These are phyloP conservation scores for Glonium stellatum DNA, from an alignment of 495 filamentous ascomycete species.

Conservation along the genomic window DNA sequence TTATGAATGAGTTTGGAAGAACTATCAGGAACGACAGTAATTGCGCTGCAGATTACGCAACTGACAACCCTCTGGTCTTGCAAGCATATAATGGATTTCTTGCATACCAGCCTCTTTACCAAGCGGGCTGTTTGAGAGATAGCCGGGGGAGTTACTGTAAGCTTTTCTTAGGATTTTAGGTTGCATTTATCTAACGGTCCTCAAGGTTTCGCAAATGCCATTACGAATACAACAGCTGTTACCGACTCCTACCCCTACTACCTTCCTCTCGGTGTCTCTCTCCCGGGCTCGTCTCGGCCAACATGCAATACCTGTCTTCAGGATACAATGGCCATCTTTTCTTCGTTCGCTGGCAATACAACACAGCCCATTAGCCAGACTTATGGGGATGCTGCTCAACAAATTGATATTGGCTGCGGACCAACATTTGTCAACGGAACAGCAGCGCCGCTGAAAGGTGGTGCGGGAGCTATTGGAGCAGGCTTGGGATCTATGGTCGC, in stretches of 20 bases:
- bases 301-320: conserved; percentile 41
- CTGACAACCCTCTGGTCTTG: conserved; percentile 60
- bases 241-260: conserved; percentile 74
- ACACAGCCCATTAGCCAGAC: conserved; percentile 34
- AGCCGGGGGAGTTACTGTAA: conserved; percentile 52
- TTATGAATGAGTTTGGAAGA: conserved; percentile 53
- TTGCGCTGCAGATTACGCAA: conserved; percentile 64
- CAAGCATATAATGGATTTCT: conserved; percentile 66
- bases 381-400: conserved; percentile 33
- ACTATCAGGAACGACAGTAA: conserved; percentile 50
- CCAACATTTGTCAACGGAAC: conserved; percentile 33
- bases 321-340: conserved; percentile 35
- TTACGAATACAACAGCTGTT: conserved; percentile 62
- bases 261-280: conserved; percentile 65
- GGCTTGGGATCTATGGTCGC: conserved; percentile 13
- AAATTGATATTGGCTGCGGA: conserved; percentile 34
- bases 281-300: conserved; percentile 57
- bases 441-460: conserved; percentile 23
- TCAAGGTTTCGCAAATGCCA: conserved; percentile 67
- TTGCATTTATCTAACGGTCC: conserved; percentile 4
- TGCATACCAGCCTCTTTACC: conserved; percentile 67
- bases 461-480: conserved; percentile 6
- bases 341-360: conserved; percentile 29
- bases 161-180: conserved; percentile 23
- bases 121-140: conserved; percentile 67